These are phyloP conservation scores for Nakazawaea peltata DNA, from an alignment of 805 yeast species.

Conservation along the genomic window DNA sequence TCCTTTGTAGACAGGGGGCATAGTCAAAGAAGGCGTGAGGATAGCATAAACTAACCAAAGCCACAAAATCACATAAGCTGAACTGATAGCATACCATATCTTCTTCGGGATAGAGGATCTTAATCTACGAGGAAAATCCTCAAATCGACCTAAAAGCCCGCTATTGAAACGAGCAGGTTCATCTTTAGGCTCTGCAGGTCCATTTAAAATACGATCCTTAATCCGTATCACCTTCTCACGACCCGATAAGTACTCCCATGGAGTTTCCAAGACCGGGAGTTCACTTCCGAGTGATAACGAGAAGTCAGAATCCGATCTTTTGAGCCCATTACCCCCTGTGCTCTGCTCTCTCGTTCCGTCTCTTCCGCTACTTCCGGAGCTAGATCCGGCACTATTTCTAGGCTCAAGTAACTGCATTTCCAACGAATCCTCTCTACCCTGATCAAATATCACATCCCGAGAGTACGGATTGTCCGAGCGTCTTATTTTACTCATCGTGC, in stretches of 20 bases:
- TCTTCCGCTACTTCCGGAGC: too few species aligned
- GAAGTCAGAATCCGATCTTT: neutral
- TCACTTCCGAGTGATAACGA: neutral
- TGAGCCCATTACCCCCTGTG: too few species aligned
- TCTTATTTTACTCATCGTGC: too few species aligned
- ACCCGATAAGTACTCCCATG: constrained; percentile 1
- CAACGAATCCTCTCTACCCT: too few species aligned
- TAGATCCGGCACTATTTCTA: too few species aligned
- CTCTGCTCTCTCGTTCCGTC: too few species aligned
- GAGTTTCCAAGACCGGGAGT: neutral
- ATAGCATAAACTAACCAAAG: constrained; percentile 26
- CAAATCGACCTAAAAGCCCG: constrained; percentile 22
- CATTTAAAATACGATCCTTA: constrained; percentile 35
- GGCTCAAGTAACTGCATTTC: too few species aligned
- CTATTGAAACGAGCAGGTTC: constrained; percentile 33
- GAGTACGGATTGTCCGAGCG: too few species aligned
- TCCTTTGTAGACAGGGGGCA: constrained; percentile 25
- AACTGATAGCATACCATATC: constrained; percentile 22
- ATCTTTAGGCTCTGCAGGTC: constrained; percentile 43
- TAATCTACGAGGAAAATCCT: constrained; percentile 34
- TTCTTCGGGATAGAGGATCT: constrained; percentile 19
- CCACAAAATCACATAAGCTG: constrained; percentile 41
- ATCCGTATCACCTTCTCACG: constrained; percentile 4
- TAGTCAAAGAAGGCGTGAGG: constrained; percentile 36
- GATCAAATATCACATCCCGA: too few species aligned